Evolutionary conservation across 768 basidiomycete genomes (phyloP), one percentile per base, ranked within the genome.

Genomic region (Paxillus ammoniavirescens): DNA sequence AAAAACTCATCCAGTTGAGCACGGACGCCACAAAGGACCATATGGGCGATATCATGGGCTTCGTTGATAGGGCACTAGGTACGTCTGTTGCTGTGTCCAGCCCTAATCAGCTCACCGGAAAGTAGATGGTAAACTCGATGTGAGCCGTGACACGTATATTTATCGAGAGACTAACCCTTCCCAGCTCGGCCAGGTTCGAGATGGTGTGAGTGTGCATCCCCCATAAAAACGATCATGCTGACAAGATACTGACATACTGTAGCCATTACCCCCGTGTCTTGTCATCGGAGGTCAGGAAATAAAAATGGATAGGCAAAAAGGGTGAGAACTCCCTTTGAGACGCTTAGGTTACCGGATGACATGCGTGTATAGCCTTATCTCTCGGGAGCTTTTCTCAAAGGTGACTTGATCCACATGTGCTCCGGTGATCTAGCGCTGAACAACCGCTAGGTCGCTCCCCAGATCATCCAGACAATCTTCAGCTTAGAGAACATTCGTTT

Each of bases 61-160:
- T 77, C 58, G 70, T 82, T 17, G 69, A 72, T 52, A 75, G 77
- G 53, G 82, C 82, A 13, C 67, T 84, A 45, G 63, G 77, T 76
- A 55, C 60, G 75, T 72, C 23, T 18, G 45, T 12, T n/a, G 8
- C 14, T 13, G 37, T n/a, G 21, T 43, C 47, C 5, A 31, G 31
- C 23, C 41, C 21, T 33, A 37, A 44, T 51, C 55, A 72, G 71
- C 70, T 23, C 52, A 68, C 36, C 63, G 73, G 23, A 71, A 75
- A 50, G 63, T 72, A 60, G 73, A 74, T 46, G 50, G 60, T 51
- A 18, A 15, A 30, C 40, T 55, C 2, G 38, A 61, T 18, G 56
- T 63, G 74, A 75, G 71, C 77, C 17, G 1, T 58, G 49, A 1
- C 65, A 21, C 0, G 55, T 66, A 3, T 60, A 75, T 42, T 66